A percentile compares a stretch with the other conserved stretches of the same genome.
Evolutionary conservation across 192 early-diverging fungal genomes (phyloP).

Genomic region (Backusella tuberculispora): DNA sequence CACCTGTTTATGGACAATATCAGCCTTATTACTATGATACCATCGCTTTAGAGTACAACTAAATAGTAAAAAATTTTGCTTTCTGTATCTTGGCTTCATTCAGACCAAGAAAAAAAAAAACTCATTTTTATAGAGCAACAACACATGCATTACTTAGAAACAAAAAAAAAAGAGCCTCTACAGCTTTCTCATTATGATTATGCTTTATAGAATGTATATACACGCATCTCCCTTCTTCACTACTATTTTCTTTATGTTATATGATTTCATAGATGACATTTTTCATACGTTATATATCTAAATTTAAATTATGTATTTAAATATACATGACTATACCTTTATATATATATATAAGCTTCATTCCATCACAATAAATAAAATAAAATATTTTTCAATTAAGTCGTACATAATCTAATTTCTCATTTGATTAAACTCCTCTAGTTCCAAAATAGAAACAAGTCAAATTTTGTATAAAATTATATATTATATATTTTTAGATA

Average conservation of each 20-base stretch:
- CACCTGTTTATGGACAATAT: neutral
- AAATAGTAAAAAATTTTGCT: neutral
- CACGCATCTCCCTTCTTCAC: neutral
- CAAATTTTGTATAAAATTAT: neutral
- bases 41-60: neutral
- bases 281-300: neutral
- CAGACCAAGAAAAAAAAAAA: neutral
- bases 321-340: too few species aligned
- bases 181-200: neutral
- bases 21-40: constrained; percentile 3
- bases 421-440: neutral
- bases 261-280: neutral
- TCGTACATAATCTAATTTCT: neutral
- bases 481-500: constrained; percentile 1
- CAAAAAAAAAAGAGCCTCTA: neutral
- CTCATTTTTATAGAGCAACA: neutral
- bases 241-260: neutral
- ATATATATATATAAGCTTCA: neutral
- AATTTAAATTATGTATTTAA: too few species aligned
- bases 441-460: neutral
- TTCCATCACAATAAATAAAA: neutral
- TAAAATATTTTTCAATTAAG: neutral
- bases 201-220: constrained; percentile 15
- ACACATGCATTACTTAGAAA: neutral
- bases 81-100: constrained; percentile 4